These are phyloP conservation scores for Amesomyces nigricolor DNA, from an alignment of 2,329 filamentous ascomycete species.

Conservation along the genomic window DNA sequence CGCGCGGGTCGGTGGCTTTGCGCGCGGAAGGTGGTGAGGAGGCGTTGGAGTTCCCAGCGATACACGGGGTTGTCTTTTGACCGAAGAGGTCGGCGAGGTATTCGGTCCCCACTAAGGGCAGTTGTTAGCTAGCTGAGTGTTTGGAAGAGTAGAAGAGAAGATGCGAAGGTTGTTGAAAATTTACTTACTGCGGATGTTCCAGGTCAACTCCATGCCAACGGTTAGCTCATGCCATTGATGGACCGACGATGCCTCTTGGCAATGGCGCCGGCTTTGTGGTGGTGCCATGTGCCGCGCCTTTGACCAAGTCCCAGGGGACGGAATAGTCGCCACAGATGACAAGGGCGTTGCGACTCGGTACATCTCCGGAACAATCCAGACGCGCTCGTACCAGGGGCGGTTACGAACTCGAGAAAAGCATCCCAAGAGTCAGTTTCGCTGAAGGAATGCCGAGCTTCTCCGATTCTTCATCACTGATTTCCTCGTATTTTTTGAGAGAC, in stretches of 20 bases:
- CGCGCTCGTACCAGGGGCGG: neutral
- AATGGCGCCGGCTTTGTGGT: neutral
- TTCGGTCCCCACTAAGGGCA: no score
- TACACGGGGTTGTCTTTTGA: neutral
- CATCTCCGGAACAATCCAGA: neutral
- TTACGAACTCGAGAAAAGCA: neutral
- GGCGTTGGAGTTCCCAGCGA: neutral
- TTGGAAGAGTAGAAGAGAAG: no score
- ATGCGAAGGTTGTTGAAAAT: neutral
- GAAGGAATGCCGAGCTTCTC: neutral
- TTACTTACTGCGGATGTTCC: neutral
- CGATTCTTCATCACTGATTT: neutral
- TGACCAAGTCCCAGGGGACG: neutral
- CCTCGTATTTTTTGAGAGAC: neutral
- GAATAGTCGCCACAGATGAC: neutral
- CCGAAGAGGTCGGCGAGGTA: no score
- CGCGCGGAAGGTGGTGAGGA: neutral
- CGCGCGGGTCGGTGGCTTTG: neutral
- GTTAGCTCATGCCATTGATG: neutral
- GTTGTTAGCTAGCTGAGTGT: no score
- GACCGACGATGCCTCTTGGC: neutral
- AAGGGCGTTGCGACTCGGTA: neutral
- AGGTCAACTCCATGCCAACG: neutral
- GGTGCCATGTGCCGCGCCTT: neutral
- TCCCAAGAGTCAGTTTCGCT: neutral